Base-by-base conservation (phyloP, 305 asterid genomes). In the Coffea humblotiana region DNA sequence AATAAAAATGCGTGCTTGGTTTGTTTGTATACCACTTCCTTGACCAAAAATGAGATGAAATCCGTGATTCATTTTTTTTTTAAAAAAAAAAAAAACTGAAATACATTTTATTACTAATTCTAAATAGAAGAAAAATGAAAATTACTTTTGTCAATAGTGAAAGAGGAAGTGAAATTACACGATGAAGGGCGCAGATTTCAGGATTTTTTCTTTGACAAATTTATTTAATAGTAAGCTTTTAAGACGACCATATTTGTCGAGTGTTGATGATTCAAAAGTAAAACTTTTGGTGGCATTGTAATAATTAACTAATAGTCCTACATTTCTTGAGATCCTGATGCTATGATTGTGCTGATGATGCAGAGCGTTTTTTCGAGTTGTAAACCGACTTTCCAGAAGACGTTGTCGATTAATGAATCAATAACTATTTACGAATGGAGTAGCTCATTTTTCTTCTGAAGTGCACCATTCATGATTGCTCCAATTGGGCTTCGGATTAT, bases 391-490 rank as follows among this genome's bases (percentile, higher is more conserved):
- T 56, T 78, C 45, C n/a, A 18, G 71, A 54, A 54, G 81, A 48
- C 49, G 11, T 71, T 60, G 37, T 10, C 43, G 78, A 72, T 40
- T 45, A 58, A 75, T 37, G 74, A 25, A 27, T 70, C 77, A 61
- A 18, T 56, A 18, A 13, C 63, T 25, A 2, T 37, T 37, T 37
- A 37, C 43, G 3, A n/a, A 47, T 79, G 40, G 52, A 19, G n/a
- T 43, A 63, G 12, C 13, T 2, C 3, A 51, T 51, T 51, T 48
- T 15, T 16, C 14, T 15, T 16, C 14, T 71, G 19, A 43, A 68
- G 71, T 70, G 76, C 40, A n/a, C 25, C 25, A 8, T 61, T 79
- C 72, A 79, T 63, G 66, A 63, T 79, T 61, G 54, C 21, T 29
- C 63, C 67, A 61, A 45, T 29, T 48, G 19, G 52, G 54, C 71